phyloP scores from a whole-genome alignment of 2,329 filamentous ascomycete species.

The Microsporum canis region DNA sequence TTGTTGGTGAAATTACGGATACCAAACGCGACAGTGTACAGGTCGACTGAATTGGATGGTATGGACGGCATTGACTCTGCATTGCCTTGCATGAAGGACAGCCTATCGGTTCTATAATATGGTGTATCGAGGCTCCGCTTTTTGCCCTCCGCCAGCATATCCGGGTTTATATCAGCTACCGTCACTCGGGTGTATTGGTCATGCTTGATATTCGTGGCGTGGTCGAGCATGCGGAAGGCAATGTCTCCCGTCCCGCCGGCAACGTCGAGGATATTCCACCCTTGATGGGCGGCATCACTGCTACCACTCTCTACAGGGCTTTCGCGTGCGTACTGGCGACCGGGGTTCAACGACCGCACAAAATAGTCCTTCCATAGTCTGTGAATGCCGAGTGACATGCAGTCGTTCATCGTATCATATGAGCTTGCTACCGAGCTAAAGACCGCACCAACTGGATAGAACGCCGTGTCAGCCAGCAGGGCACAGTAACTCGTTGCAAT shows the following conservation, averaged over 20 bases:
- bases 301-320: slow-evolving; percentile 11
- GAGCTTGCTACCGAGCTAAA: slow-evolving; percentile 91
- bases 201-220: slow-evolving; percentile 67
- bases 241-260: slow-evolving; percentile 97
- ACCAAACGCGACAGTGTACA: slow-evolving; percentile 96
- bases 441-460: slow-evolving; percentile 57
- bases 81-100: slow-evolving; percentile 79
- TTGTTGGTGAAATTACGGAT: slow-evolving; percentile 97
- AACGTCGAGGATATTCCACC: slow-evolving; percentile 79
- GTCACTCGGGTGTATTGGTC: slow-evolving; percentile 75
- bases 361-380: slow-evolving; percentile 97
- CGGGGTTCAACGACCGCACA: slow-evolving; percentile 80
- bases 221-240: slow-evolving; percentile 88
- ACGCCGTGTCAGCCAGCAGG: neutral
- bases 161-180: slow-evolving; percentile 89
- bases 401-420: slow-evolving; percentile 97
- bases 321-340: slow-evolving; percentile 39
- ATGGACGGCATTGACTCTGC: slow-evolving; percentile 63
- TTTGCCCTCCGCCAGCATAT: slow-evolving; percentile 82
- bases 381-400: slow-evolving; percentile 97
- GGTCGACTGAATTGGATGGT: slow-evolving; percentile 61
- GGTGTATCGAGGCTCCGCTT: slow-evolving; percentile 59
- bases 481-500: neutral
- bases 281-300: slow-evolving; percentile 18
- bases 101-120: slow-evolving; percentile 43